Percentiles rank a stretch among this genome's conserved stretches.
These are phyloP conservation scores for Psilocybe tampanensis DNA, from an alignment of 768 basidiomycete genomes.

Conservation along the genomic window DNA sequence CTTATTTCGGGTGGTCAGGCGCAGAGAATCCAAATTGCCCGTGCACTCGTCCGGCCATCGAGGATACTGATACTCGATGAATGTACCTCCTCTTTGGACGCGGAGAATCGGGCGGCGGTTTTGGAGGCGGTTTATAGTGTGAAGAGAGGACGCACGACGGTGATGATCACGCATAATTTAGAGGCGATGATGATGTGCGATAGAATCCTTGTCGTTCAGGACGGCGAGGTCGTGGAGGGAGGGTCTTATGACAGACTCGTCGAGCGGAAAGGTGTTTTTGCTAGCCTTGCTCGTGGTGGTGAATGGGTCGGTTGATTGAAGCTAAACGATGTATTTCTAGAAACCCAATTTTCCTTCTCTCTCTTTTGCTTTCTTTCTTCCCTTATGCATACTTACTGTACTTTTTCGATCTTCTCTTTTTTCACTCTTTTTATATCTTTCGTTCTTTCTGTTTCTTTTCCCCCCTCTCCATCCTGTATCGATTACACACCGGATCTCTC, in stretches of 20 bases:
- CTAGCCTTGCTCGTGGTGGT: conserved; percentile 39
- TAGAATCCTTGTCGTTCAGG: conserved; percentile 76
- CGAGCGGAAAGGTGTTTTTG: conserved; percentile 54
- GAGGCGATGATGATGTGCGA: conserved; percentile 84
- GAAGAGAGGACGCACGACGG: conserved; percentile 67
- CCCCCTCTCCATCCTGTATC: too few species aligned
- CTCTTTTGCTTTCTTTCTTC: background rate
- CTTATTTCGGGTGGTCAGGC: conserved; percentile 94
- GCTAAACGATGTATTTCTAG: background rate
- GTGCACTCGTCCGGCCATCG: conserved; percentile 76
- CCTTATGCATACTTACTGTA: too few species aligned
- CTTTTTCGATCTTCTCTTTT: background rate
- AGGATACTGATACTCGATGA: conserved; percentile 88
- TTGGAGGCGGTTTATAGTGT: conserved; percentile 73
- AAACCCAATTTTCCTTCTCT: background rate
- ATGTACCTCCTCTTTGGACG: conserved; percentile 89
- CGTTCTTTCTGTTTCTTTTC: background rate
- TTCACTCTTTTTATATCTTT: background rate
- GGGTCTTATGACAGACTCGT: conserved; percentile 76
- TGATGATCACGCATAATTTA: conserved; percentile 65
- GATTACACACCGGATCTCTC: too few species aligned
- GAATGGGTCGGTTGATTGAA: conserved; percentile 43
- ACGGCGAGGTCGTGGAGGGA: conserved; percentile 76
- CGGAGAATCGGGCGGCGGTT: conserved; percentile 80
- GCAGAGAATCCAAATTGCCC: conserved; percentile 89